Conservation (phyloP, 169 alveolate genomes). For the Plasmodium adleri region DNA sequence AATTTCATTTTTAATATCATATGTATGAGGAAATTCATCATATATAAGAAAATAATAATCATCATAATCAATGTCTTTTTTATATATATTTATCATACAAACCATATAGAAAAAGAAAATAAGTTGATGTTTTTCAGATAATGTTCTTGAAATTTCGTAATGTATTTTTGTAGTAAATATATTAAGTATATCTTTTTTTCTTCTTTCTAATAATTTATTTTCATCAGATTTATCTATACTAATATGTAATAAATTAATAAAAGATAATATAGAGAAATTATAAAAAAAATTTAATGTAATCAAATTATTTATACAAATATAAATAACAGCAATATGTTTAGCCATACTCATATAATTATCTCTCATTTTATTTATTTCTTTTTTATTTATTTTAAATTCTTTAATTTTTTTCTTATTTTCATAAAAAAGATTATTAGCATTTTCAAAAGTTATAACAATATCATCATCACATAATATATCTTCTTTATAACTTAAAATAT, state of each 20-base stretch:
- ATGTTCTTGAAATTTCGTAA: constrained; percentile 57
- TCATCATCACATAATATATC: constrained; percentile 68
- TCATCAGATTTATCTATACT: constrained; percentile 74
- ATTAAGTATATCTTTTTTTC: constrained; percentile 70
- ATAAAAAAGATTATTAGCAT: constrained; percentile 37
- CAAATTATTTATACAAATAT: constrained; percentile 39
- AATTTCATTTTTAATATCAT: constrained; percentile 28
- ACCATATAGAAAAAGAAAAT: constrained; percentile 67
- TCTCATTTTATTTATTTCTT: constrained; percentile 60
- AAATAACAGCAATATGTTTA: constrained; percentile 50
- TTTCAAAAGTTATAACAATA: constrained; percentile 46
- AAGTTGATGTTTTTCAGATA: constrained; percentile 69
- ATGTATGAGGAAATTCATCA: constrained; percentile 21
- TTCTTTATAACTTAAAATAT: constrained; percentile 60
- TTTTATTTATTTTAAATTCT: constrained; percentile 74
- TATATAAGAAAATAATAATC: constrained; percentile 64
- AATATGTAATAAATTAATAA: constrained; percentile 41
- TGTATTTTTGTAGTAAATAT: constrained; percentile 59
- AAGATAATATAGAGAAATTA: constrained; percentile 51
- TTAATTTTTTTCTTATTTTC: constrained; percentile 75
- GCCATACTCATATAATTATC: constrained; percentile 64
- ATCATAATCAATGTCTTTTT: constrained; percentile 55
- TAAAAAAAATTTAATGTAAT: constrained; percentile 40
- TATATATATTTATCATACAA: constrained; percentile 70
- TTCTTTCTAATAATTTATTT: constrained; percentile 56